These are phyloP conservation scores for Sporothrix brunneoviolacea DNA, from an alignment of 2,329 filamentous ascomycete genomes.

Conservation along the genomic window DNA sequence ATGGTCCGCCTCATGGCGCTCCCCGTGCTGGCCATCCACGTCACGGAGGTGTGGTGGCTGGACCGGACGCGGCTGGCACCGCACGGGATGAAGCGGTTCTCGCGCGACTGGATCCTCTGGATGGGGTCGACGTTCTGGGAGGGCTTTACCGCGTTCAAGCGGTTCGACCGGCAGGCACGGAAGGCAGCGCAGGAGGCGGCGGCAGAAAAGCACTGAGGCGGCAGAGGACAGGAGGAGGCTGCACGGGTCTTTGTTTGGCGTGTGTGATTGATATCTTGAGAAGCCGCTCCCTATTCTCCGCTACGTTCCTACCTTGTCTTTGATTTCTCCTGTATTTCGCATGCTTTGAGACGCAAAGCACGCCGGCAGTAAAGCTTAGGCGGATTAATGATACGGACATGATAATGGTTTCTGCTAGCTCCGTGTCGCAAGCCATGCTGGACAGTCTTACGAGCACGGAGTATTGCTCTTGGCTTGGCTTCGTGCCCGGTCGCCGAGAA, in stretches of 20 bases:
- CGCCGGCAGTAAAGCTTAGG: too few species aligned
- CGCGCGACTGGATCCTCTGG: slow-evolving; percentile 51
- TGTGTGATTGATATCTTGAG: too few species aligned
- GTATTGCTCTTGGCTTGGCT: too few species aligned
- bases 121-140: slow-evolving; percentile 46
- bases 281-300: too few species aligned
- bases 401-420: too few species aligned
- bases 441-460: too few species aligned
- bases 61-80: slow-evolving; percentile 39
- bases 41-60: slow-evolving; percentile 52
- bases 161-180: slow-evolving; percentile 37
- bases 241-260: background rate
- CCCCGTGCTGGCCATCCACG: slow-evolving; percentile 58
- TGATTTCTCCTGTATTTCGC: too few species aligned
- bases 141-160: slow-evolving; percentile 42
- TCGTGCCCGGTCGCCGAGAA: too few species aligned
- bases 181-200: slow-evolving; percentile 2
- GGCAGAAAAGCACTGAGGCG: slow-evolving; percentile 1
- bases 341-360: too few species aligned
- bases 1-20: slow-evolving; percentile 53
- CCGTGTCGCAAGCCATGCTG: too few species aligned
- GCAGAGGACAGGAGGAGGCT: background rate
- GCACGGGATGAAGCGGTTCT: slow-evolving; percentile 41
- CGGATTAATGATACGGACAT: too few species aligned
- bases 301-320: too few species aligned